Evolutionary conservation across 2,329 filamentous ascomycete species (phyloP), one percentile per base, ranked within the genome.

Genomic region (Aureobasidium pullulans): DNA sequence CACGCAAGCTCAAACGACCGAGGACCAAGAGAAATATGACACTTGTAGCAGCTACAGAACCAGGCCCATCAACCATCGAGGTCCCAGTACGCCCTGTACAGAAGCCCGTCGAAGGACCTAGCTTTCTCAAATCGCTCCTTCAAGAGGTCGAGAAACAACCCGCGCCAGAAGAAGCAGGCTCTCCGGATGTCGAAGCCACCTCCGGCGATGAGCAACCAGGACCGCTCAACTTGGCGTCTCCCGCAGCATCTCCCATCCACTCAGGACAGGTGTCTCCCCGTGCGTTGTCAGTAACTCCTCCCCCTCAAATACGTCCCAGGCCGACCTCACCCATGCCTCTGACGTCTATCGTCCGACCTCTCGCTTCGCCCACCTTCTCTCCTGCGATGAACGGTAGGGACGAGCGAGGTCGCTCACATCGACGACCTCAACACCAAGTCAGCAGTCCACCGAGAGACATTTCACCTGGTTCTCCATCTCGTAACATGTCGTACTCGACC

Each of bases 1-100:
- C 94, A 71, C 84, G 92, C 53, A 92, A 89, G 71, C 77, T 96
- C 47, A 96, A 96, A 75, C 87, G 92, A 15, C 92, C 92, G 32
- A 84, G 92, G 61, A 94, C 90, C 19, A 83, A 89, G 65, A 81
- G 89, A 52, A 77, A 87, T 53, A 79, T 79, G 57, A 76, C 29
- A 75, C 75, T 73, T 59, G 73, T 71, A 63, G 71, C 52, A 37
- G 46, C 16, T 15, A 61, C 69, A 15, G 71, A 73, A 50, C 70
- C 71, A 23, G 57, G 57, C 1, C 57, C 57, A 7, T 73, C 72
- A 15, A 37, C 62, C 23, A 29, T 46, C 13, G 62, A 66, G 32
- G 66, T 50, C 16, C 48, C 69, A 39, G 64, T 64, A 15, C 71
- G 68, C 62, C 36, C 29, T 34, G 16, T 37, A 28, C 40, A 44